These are phyloP conservation scores for Silene uniflora DNA, from an alignment of 148 eudicot species.

Conservation along the genomic window DNA sequence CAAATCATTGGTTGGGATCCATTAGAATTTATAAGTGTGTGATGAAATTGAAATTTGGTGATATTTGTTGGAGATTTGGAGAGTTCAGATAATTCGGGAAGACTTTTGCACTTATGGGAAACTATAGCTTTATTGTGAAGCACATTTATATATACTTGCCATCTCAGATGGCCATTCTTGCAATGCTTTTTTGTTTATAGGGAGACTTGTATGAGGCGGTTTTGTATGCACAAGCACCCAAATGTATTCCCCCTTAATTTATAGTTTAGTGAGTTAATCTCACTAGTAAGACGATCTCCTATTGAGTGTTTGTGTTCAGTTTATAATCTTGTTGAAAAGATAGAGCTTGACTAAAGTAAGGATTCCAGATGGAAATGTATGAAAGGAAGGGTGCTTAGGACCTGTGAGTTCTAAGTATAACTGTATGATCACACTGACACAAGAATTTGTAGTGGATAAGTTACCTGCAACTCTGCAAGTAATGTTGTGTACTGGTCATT, in stretches of 20 bases:
- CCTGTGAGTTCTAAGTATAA: not conserved
- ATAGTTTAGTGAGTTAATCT: not conserved
- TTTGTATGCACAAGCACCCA: not conserved
- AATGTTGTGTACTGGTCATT: not conserved
- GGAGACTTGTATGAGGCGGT: not conserved
- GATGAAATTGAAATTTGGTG: not conserved
- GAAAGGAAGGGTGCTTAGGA: not conserved
- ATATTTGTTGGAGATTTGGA: not conserved
- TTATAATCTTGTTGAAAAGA: not conserved
- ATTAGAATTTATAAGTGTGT: not conserved
- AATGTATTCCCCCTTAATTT: not conserved
- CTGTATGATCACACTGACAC: not conserved
- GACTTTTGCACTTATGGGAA: not conserved
- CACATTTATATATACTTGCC: not conserved
- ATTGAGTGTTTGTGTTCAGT: not conserved
- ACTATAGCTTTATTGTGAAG: not conserved
- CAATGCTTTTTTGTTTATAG: not conserved
- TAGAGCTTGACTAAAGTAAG: not conserved
- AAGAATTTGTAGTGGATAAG: not conserved
- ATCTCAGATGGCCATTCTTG: too few relatives aligned
- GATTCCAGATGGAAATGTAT: not conserved
- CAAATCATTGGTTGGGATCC: constrained; percentile 15
- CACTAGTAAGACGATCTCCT: not conserved
- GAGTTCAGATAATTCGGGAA: not conserved
- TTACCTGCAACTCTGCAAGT: not conserved